These are phyloP conservation scores for Aspergillus sp. DNA, from an alignment of 2,329 filamentous ascomycete species.

Conservation along the genomic window DNA sequence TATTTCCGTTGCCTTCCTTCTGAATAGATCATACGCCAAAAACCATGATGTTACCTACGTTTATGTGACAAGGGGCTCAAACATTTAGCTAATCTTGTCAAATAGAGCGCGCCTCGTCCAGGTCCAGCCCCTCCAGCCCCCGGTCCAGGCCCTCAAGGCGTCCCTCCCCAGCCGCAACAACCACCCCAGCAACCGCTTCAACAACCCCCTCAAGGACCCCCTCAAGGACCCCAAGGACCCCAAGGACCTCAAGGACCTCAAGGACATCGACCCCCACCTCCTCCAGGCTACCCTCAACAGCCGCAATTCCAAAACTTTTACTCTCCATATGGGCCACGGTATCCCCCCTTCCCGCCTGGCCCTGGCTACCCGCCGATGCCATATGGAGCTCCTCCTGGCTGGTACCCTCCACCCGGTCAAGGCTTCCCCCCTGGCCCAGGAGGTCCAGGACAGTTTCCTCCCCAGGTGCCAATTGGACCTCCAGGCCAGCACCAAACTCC, in stretches of 20 bases:
- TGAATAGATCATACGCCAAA: constrained; percentile 57
- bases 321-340: constrained; percentile 47
- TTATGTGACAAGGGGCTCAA: not conserved
- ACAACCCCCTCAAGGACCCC: constrained; percentile 18
- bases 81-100: constrained; percentile 22
- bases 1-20: constrained; percentile 99
- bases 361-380: constrained; percentile 73
- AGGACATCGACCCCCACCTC: constrained; percentile 33
- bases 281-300: constrained; percentile 42
- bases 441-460: constrained; percentile 64
- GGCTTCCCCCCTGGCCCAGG: constrained; percentile 69
- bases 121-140: constrained; percentile 24
- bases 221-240: constrained; percentile 49
- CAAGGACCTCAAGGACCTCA: constrained; percentile 46
- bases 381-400: constrained; percentile 72
- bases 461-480: constrained; percentile 58
- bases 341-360: constrained; percentile 54
- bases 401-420: constrained; percentile 74
- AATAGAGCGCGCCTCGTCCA: constrained; percentile 45
- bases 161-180: constrained; percentile 9
- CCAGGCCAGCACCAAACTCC: constrained; percentile 46
- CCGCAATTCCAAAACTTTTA: constrained; percentile 46
- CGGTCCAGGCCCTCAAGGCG: not conserved
- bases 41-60: constrained; percentile 11
- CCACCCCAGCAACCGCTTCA: too few species aligned